Base-by-base conservation (phyloP, 768 basidiomycete genomes). In the Baorangia bicolor region DNA sequence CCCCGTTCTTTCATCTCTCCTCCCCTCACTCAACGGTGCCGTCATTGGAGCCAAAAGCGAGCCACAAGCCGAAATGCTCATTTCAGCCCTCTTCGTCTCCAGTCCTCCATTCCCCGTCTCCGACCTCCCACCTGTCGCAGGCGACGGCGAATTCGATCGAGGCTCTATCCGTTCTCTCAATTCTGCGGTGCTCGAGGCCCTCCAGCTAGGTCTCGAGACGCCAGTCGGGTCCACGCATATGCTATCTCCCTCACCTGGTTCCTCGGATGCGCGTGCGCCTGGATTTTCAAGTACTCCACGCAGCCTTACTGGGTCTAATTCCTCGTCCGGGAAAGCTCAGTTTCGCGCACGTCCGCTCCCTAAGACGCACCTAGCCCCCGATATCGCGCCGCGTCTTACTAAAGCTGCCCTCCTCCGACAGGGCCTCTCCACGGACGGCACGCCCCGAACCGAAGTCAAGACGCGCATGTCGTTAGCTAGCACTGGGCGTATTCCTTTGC, bases 341-440 rank as follows among this genome's bases (percentile, higher is more conserved):
- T 92, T 92, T 75, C 81, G 78, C 45, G 92, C 91, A 3, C 84
- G 91, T 21, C 66, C 80, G 1, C 67, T 92, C 0, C 91, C 92
- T 2, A 66, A 78, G 9, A 85, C 88, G 0, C 81, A 79, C 63
- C 71, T 67, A 5, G 69, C 76, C 20, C 92, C 92, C 0, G 82
- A 84, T 59, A 92, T 92, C 49, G 78, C 83, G 8, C 92, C 92
- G 0, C 87, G 92, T 46, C 86, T 83, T 52, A 90, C 90, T 5
- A 81, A 82, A 44, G 85, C 90, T 0, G 87, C 92, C 0, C 81
- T 84, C 4, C 77, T 94, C 5, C 86, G 92, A 38, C 84, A 84
- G 2, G 90, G 89, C 9, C 57, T 80, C 45, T 67, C 73, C 0
- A 58, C 81, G 2, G 82, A 83, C 3, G 69, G 70, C 11, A 20